Conservation (phyloP, 1,139 yeast species). For the Nakaseomyces delphensis region DNA sequence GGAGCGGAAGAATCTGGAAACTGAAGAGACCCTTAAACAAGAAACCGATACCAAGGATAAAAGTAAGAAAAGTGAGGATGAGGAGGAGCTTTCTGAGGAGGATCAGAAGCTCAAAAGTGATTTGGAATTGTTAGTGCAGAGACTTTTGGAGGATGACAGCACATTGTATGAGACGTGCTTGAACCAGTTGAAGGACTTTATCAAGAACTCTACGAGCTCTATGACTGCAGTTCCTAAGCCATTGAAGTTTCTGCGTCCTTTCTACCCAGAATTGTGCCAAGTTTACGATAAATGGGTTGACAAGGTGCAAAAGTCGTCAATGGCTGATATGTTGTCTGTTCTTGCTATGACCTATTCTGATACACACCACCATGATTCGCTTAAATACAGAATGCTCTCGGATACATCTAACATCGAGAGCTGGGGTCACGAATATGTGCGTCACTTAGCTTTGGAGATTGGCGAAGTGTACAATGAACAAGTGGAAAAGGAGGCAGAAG, state of each 20-base stretch:
- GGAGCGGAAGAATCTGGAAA: constrained; percentile 7
- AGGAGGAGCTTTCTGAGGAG: constrained; percentile 88
- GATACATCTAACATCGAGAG: constrained; percentile 56
- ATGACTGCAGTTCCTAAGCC: constrained; percentile 99
- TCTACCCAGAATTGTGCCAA: constrained; percentile 56
- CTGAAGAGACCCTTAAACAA: constrained; percentile 8
- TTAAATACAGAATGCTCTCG: constrained; percentile 71
- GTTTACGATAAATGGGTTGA: constrained; percentile 63
- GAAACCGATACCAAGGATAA: background rate
- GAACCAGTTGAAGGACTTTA: constrained; percentile 60
- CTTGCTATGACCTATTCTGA: constrained; percentile 93
- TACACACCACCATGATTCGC: constrained; percentile 70
- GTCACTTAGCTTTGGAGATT: constrained; percentile 89
- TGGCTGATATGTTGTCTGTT: constrained; percentile 86
- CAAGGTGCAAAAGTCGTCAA: constrained; percentile 35
- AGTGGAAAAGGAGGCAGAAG: constrained; percentile 45
- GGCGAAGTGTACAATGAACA: constrained; percentile 75
- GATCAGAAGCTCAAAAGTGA: constrained; percentile 84
- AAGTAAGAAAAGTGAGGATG: constrained; percentile 32
- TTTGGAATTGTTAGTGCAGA: constrained; percentile 78
- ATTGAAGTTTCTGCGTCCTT: constrained; percentile 86
- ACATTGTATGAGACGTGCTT: constrained; percentile 52
- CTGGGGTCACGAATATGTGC: constrained; percentile 98
- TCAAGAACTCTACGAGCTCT: constrained; percentile 89
- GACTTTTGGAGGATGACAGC: constrained; percentile 47